Evolutionary conservation across 768 basidiomycete genomes (phyloP), one percentile per base, ranked within the genome.

Genomic region (Cystofilobasidium bisporidii): DNA sequence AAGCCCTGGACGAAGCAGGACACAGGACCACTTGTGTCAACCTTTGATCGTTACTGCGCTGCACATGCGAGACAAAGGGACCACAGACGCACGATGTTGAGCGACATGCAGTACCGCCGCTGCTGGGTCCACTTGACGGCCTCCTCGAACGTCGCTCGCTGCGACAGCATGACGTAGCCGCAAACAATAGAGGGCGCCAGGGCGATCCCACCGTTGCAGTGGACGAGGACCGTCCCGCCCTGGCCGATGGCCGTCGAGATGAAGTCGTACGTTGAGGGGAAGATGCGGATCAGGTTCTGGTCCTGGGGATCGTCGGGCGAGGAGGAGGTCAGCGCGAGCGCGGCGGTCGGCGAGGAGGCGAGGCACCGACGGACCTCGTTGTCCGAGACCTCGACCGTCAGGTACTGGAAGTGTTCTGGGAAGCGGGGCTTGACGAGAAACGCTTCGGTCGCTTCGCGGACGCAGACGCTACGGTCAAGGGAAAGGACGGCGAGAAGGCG

Each of bases 181-280:
- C 92, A 87, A 28, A 91, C 90, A 67, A 92, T 91, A 0, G 89
- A 83, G 0, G 90, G 90, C 2, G 89, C 91, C 15, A 91, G 80
- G 68, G 86, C 87, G 75, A 92, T 92, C 4, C 90, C 90, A 87
- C 90, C 90, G 71, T 91, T 92, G 76, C 90, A 92, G 73, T 92
- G 90, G 3, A 92, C 90, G 20, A 92, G 82, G 11, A 90, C 89
- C 57, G 85, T 84, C 32, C 90, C 89, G 14, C 85, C 84, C 20
- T 77, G 72, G n/a, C 78, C 69, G 65, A 88, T 83, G 8, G 89
- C 87, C 0, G 80, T 71, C 72, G 87, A 84, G 71, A 91, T 90
- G 69, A 76, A 78, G 8, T 64, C 66, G 20, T 53, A 62, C 32
- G 72, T 71, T 47, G 74, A 74, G n/a, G 91, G 92, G 77, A 94